Evolutionary conservation across 805 yeast genomes (phyloP), one percentile per base, ranked within the genome.

Genomic region (Monosporozyma yasuniensis): DNA sequence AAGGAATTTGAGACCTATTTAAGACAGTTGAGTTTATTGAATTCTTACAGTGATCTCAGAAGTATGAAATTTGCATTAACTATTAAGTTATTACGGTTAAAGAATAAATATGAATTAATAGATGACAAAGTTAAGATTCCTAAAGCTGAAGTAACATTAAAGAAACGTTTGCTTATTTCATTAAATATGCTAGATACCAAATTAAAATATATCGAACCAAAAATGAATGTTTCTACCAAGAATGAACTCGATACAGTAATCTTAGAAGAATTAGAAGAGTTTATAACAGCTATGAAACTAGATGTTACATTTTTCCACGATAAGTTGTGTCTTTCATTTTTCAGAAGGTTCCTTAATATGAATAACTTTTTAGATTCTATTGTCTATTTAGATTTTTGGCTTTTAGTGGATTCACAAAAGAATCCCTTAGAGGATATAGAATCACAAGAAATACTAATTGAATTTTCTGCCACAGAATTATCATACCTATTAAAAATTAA

Each of bases 381-480:
- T 4, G 47, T 54, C 4, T 60, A 81, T 27, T 59, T 87, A 3
- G 81, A 81, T 42, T 80, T 79, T 52, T 85, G 89, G 87, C 61
- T 76, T 4, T 74, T 78, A 2, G 83, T 87, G 2, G 84, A 87
- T 52, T 72, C 76, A 0, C 74, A 87, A 37, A 79, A 80, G 56
- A 84, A 84, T 46, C 96, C 96, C 0, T 64, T 89, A 16, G 84
- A 77, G 50, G 70, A 70, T 54, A 64, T 70, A 3, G 55, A 50
- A n/a, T 55, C 58, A 28, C 65, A 64, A 3, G 70, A 66, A 12
- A 57, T 58, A 34, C 59, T 61, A 11, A 63, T 62, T 12, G 58
- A 51, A 1, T 38, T 43, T 22, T 48, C 57, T 1, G 48, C 51
- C 1, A 53, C 60, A 4, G 68, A 61, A 38, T 50, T 61, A 4